Percentiles rank a stretch among this genome's conserved stretches.
Evolutionary conservation across 371 early-diverging fungal genomes (phyloP).

Genomic region (Hamiltosporidium magnivora): DNA sequence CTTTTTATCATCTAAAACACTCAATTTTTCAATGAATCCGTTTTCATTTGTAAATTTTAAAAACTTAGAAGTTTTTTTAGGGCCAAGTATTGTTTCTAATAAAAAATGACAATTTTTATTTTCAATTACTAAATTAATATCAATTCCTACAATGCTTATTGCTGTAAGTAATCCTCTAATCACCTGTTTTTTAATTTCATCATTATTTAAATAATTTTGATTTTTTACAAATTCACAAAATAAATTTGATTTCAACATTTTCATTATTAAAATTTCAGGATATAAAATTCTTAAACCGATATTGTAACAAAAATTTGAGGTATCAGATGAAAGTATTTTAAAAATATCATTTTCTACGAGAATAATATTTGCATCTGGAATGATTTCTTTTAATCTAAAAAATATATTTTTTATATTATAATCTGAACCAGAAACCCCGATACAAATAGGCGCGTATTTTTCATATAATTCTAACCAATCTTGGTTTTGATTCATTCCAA

Average conservation of each 20-base stretch:
- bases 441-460: neutral
- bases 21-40: conserved; percentile 3
- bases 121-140: conserved; percentile 1
- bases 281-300: neutral
- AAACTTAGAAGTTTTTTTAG: neutral
- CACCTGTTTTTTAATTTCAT: neutral
- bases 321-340: neutral
- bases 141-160: conserved; percentile 11
- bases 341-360: neutral
- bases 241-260: conserved; percentile 3
- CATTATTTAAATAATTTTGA: neutral
- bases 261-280: neutral
- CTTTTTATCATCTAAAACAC: conserved; percentile 3
- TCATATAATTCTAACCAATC: neutral
- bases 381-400: neutral
- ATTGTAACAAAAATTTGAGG: neutral
- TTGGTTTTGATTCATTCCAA: neutral
- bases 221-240: neutral
- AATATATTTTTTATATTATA: neutral
- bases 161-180: conserved; percentile 13
- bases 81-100: neutral
- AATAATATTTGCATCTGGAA: neutral
- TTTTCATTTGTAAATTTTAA: conserved; percentile 1
- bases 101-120: neutral
- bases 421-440: neutral